A percentile compares a stretch with the other conserved stretches of the same genome.
phyloP scores from a whole-genome alignment of 768 basidiomycete genomes.

The Xerocomus brunneocitrinus region DNA sequence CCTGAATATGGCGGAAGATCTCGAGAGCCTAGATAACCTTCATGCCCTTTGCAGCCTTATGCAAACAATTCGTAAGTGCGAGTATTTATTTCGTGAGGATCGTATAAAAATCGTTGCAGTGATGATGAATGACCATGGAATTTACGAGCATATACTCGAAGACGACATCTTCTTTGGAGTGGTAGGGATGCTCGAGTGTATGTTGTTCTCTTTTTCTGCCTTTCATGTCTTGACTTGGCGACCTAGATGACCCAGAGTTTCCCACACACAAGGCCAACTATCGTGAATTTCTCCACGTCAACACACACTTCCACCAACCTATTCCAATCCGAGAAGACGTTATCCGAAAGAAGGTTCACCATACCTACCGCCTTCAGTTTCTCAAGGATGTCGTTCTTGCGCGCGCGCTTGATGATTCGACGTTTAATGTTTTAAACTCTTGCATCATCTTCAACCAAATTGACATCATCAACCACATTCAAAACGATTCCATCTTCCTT shows the following conservation, averaged over 20 bases:
- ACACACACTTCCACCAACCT: slow-evolving; percentile 85
- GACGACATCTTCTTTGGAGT: slow-evolving; percentile 92
- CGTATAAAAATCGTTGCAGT: slow-evolving; percentile 44
- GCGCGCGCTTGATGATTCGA: slow-evolving; percentile 90
- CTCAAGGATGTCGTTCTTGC: slow-evolving; percentile 98
- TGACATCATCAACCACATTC: slow-evolving; percentile 91
- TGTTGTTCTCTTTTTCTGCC: slow-evolving; percentile 28
- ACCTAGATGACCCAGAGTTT: slow-evolving; percentile 91
- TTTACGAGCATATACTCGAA: slow-evolving; percentile 93
- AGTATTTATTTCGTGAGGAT: background rate
- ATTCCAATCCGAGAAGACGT: slow-evolving; percentile 71
- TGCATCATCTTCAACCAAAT: slow-evolving; percentile 99
- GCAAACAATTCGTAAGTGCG: slow-evolving; percentile 83
- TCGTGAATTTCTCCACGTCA: slow-evolving; percentile 83
- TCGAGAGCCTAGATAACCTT: slow-evolving; percentile 85
- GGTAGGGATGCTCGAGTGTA: slow-evolving; percentile 96
- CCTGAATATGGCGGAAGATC: slow-evolving; percentile 84
- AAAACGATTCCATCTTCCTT: slow-evolving; percentile 71
- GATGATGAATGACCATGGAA: slow-evolving; percentile 87
- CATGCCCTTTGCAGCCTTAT: slow-evolving; percentile 89
- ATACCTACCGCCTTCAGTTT: slow-evolving; percentile 94
- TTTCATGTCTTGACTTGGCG: slow-evolving; percentile 13
- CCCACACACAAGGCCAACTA: slow-evolving; percentile 96
- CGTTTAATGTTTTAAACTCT: slow-evolving; percentile 94
- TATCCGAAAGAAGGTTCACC: slow-evolving; percentile 88